Evolutionary conservation across 805 yeast genomes (phyloP), one percentile per base, ranked within the genome.

Genomic region (Candida oleophila): DNA sequence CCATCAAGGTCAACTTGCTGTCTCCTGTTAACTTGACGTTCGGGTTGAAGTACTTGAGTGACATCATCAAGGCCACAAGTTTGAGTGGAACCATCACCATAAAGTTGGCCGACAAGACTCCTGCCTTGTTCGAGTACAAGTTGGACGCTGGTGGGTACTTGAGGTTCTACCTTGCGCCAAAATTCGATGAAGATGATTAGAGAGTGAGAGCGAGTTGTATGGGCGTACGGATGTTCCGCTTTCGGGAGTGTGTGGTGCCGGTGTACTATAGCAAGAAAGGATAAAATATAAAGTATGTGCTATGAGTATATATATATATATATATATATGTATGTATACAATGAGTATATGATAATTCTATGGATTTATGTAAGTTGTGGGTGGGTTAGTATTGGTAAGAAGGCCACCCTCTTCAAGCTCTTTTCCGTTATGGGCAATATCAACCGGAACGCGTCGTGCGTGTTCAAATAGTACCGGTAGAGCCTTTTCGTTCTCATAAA

Each of bases 131-230:
- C 62, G 97, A 92, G 73, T 94, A 85, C 73, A 86, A 85, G 69
- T 76, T 94, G 63, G 84, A 89, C 52, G 75, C 67, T 28, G 87
- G 92, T 67, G 99, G 99, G 45, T 88, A 89, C 70, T 76, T 94
- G 66, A 85, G 96, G 66, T 94, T 87, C 81, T 94, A 88, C 80
- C 80, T 94, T 67, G 99, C 99, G 57, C 99, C 99, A 49, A 92
- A 94, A 78, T 89, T 94, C 65, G 96, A 87, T 55, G 98, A 91
- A 53, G 96, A 88, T 53, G 94, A 87, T 54, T 81, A 72, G 11
- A n/a, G n/a, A n/a, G n/a, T n/a, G n/a, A n/a, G n/a, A n/a, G n/a
- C n/a, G n/a, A n/a, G n/a, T n/a, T n/a, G n/a, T n/a, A n/a, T n/a
- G n/a, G n/a, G n/a, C n/a, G n/a, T n/a, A n/a, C n/a, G n/a, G n/a